Evolutionary conservation across 768 basidiomycete genomes (phyloP), one percentile per base, ranked within the genome.

Genomic region (Trametes meyenii): DNA sequence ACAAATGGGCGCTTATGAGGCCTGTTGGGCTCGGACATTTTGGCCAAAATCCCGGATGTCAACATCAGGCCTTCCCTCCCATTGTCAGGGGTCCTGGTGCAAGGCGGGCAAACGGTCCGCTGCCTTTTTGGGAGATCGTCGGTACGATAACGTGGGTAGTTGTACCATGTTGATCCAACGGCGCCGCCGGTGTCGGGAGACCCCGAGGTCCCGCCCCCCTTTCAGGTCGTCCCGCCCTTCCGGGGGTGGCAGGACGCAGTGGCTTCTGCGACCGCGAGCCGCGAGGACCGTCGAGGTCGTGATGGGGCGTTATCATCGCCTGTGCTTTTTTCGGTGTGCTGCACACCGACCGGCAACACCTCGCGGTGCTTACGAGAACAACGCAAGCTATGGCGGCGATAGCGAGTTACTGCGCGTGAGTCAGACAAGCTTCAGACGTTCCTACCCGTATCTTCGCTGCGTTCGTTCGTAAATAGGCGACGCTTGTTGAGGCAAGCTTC

Each of bases 81-180:
- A n/a, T n/a, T n/a, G n/a, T n/a, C n/a, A n/a, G n/a, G n/a, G n/a
- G n/a, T n/a, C n/a, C n/a, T n/a, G n/a, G n/a, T n/a, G n/a, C n/a
- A n/a, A n/a, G n/a, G 61, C 56, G 61, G 55, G 55, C 19, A 13
- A 39, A 40, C 62, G 62, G 62, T 42, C 62, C 62, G 62, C 51
- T 54, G 33, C 62, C 62, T 23, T 58, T 24, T 35, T 35, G 14
- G 56, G 62, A 21, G 62, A 63, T 63, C 62, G 62, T 45, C 62
- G 51, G 62, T 29, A 44, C 45, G 57, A 58, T 58, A 58, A 58
- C 40, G 40, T 43, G 57, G 16, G 40, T 42, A 33, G 57, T 40
- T 58, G 49, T 14, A 6, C n/a, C 40, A 44, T 58, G 57, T 50
- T 50, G 49, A 43, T 51, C 57, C 57, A 45, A 44, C 23, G 46